Evolutionary conservation across 2,329 filamentous ascomycete species (phyloP).

Genomic region (Waltergamsia citrina): DNA sequence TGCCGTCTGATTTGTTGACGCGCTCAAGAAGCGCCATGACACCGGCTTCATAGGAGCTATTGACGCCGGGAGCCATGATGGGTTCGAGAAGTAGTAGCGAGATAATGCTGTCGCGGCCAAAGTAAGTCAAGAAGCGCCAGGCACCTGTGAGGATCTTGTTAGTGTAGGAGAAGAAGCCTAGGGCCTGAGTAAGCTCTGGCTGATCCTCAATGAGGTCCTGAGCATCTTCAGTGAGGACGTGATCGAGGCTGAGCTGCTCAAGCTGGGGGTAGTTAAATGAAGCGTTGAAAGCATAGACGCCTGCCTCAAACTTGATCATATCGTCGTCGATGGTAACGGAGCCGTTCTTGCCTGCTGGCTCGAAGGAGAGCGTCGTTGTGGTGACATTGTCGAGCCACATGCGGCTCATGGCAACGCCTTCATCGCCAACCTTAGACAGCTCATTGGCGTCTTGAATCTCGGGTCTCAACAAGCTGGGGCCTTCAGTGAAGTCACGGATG

Average conservation of each 20-base stretch:
- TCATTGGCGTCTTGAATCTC: constrained; percentile 44
- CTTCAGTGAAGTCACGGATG: constrained; percentile 54
- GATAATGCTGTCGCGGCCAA: constrained; percentile 57
- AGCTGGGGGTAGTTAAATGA: constrained; percentile 55
- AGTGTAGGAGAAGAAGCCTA: constrained; percentile 55
- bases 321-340: constrained; percentile 24
- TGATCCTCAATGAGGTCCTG: constrained; percentile 32
- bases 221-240: constrained; percentile 39
- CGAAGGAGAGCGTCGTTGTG: constrained; percentile 40
- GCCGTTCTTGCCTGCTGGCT: constrained; percentile 17
- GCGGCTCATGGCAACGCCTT: constrained; percentile 37
- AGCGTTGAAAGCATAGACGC: constrained; percentile 48
- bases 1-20: constrained; percentile 49
- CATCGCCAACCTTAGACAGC: constrained; percentile 24
- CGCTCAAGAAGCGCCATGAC: constrained; percentile 51
- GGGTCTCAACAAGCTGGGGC: constrained; percentile 38
- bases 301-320: constrained; percentile 37
- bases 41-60: constrained; percentile 49
- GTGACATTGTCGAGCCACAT: constrained; percentile 56
- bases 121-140: constrained; percentile 59
- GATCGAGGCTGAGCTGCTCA: constrained; percentile 35
- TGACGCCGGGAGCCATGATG: constrained; percentile 44
- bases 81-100: constrained; percentile 47
- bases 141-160: constrained; percentile 54
- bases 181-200: constrained; percentile 35